These are phyloP conservation scores for Chaetomiaceae sp. DNA, from an alignment of 2,329 filamentous ascomycete species.

Conservation along the genomic window DNA sequence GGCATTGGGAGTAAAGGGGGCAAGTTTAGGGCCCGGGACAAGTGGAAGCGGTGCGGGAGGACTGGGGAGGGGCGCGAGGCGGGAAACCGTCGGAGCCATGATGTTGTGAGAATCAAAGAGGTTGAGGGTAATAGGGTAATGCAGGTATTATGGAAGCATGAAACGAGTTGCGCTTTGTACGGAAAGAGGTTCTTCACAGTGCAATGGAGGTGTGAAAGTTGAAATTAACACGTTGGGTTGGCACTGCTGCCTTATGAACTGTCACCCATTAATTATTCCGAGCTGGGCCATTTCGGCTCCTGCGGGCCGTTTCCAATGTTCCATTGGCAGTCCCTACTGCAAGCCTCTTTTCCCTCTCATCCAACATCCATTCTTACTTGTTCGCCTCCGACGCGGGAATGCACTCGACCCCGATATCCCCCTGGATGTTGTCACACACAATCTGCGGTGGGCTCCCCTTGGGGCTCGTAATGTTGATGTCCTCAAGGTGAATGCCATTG, in stretches of 20 bases:
- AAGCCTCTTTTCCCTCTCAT: not conserved
- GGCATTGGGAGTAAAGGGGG: constrained; percentile 7
- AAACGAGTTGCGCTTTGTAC: no score
- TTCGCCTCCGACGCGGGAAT: not conserved
- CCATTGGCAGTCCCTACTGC: no score
- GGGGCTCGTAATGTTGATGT: constrained; percentile 51
- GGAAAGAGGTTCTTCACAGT: no score
- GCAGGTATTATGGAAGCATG: no score
- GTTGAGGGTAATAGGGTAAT: no score
- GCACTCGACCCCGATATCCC: constrained; percentile 29
- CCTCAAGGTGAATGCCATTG: constrained; percentile 48
- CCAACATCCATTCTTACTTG: not conserved
- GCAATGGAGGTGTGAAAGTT: no score
- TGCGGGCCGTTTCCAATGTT: no score
- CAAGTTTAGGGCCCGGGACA: constrained; percentile 13
- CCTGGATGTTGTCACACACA: constrained; percentile 45
- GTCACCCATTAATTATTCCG: no score
- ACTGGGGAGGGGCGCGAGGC: not conserved
- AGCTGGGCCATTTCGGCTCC: no score
- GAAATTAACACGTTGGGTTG: no score
- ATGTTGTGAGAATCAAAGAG: no score
- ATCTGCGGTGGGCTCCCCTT: constrained; percentile 39
- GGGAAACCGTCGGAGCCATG: constrained; percentile 4
- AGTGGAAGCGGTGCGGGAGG: constrained; percentile 7
- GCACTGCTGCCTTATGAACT: no score